Conservation (phyloP, 2,329 filamentous ascomycete genomes). For the Talaromyces verruculosus region DNA sequence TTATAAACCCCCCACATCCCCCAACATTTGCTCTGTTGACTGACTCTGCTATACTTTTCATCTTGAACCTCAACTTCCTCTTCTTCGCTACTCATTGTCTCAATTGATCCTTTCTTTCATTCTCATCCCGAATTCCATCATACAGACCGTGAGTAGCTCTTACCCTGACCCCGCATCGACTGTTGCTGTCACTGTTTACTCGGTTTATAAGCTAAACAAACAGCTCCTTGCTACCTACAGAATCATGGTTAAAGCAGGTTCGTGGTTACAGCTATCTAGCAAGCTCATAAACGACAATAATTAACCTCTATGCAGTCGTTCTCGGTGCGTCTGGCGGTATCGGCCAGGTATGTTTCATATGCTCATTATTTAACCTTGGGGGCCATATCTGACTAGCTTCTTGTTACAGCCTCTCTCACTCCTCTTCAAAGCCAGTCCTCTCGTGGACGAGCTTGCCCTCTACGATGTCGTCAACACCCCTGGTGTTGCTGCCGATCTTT, state of each 20-base stretch:
- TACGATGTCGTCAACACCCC: conserved; percentile 99
- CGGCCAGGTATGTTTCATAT: conserved; percentile 70
- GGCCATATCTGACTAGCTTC: conserved; percentile 8
- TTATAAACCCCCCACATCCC: conserved; percentile 20
- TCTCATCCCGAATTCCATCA: background rate
- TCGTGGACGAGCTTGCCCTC: conserved; percentile 87
- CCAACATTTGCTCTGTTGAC: conserved; percentile 5
- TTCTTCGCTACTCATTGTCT: background rate
- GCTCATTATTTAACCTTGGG: background rate
- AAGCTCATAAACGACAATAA: background rate
- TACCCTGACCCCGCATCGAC: conserved; percentile 2
- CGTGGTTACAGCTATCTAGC: conserved; percentile 13
- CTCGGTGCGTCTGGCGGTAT: conserved; percentile 97
- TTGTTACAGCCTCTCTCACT: conserved; percentile 80
- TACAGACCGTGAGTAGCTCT: conserved; percentile 7
- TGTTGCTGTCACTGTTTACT: conserved; percentile 1
- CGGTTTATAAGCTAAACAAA: conserved; percentile 19
- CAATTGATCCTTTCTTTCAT: conserved; percentile 10
- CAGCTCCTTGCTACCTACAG: conserved; percentile 11
- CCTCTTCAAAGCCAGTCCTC: conserved; percentile 85
- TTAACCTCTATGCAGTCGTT: conserved; percentile 57
- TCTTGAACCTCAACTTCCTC: too few relatives aligned
- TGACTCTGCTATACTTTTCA: too few relatives aligned
- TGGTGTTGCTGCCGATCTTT: conserved; percentile 92
- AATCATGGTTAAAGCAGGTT: conserved; percentile 53